A percentile compares a stretch with the other conserved stretches of the same genome.
phyloP scores from a whole-genome alignment of 2,329 filamentous ascomycete species.

The Helicocarpus griseus region DNA sequence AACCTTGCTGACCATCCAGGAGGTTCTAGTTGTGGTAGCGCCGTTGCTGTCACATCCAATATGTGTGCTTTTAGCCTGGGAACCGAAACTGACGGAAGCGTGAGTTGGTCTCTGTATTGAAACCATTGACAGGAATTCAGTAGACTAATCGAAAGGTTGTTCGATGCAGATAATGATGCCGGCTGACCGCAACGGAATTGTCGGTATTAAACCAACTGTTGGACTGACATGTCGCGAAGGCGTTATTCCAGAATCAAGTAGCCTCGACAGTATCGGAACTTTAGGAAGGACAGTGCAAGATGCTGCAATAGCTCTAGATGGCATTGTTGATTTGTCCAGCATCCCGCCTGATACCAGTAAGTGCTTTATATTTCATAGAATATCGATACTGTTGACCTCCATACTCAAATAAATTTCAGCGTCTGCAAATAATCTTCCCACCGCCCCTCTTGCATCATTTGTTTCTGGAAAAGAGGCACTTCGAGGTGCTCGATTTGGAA shows the following conservation, averaged over 20 bases:
- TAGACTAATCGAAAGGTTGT: not conserved
- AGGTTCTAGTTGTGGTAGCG: conserved; percentile 59
- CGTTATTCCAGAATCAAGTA: conserved; percentile 55
- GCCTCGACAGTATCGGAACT: conserved; percentile 60
- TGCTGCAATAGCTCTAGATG: conserved; percentile 55
- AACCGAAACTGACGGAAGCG: conserved; percentile 63
- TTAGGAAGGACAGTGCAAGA: conserved; percentile 60
- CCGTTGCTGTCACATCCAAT: conserved; percentile 54
- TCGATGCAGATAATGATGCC: conserved; percentile 52
- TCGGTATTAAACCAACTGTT: conserved; percentile 68
- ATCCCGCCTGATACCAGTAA: conserved; percentile 40
- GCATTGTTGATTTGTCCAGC: conserved; percentile 55
- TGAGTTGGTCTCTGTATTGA: conserved; percentile 18
- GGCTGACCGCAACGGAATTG: conserved; percentile 57
- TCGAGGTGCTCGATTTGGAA: conserved; percentile 54
- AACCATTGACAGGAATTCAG: not conserved
- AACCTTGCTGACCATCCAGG: conserved; percentile 60
- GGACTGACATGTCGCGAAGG: conserved; percentile 58
- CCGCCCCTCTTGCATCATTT: conserved; percentile 42
- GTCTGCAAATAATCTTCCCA: not conserved
- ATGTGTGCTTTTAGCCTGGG: conserved; percentile 56
- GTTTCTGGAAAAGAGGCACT: conserved; percentile 47
- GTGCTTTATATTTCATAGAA: conserved; percentile 30
- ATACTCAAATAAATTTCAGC: not conserved
- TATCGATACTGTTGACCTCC: not conserved